phyloP scores from a whole-genome alignment of 805 yeast species.

The Zygosaccharomyces kombuchaensis region DNA sequence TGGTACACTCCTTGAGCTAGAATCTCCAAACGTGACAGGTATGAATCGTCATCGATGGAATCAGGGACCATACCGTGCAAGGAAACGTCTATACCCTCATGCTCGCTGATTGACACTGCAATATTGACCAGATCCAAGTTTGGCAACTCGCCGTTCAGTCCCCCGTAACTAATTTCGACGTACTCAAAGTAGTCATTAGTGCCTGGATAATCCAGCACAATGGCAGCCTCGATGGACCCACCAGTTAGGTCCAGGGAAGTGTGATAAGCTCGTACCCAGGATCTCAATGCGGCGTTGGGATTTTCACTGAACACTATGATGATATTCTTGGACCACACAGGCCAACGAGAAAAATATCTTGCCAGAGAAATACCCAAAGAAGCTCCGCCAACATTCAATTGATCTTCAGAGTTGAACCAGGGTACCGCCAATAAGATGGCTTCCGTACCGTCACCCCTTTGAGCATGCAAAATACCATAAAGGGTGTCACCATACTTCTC shows the following conservation, averaged over 20 bases:
- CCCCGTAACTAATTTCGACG: slow-evolving; percentile 74
- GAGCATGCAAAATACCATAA: slow-evolving; percentile 85
- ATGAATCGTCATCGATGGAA: slow-evolving; percentile 45
- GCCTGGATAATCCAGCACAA: slow-evolving; percentile 75
- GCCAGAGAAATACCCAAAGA: slow-evolving; percentile 69
- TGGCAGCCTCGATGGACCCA: slow-evolving; percentile 88
- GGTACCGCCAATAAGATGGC: slow-evolving; percentile 89
- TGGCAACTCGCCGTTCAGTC: slow-evolving; percentile 93
- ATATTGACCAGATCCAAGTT: slow-evolving; percentile 85
- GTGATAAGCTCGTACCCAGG: slow-evolving; percentile 95
- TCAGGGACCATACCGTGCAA: slow-evolving; percentile 55
- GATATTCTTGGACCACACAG: slow-evolving; percentile 93
- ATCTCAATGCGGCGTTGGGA: slow-evolving; percentile 60
- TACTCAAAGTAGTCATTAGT: slow-evolving; percentile 63
- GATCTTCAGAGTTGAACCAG: slow-evolving; percentile 65
- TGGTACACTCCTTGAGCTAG: slow-evolving; percentile 62
- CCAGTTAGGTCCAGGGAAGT: slow-evolving; percentile 79
- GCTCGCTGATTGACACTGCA: slow-evolving; percentile 66
- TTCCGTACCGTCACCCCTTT: slow-evolving; percentile 94
- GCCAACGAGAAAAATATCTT: slow-evolving; percentile 76
- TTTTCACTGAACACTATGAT: slow-evolving; percentile 79
- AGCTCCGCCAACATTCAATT: slow-evolving; percentile 73
- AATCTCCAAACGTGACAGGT: slow-evolving; percentile 52
- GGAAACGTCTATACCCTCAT: slow-evolving; percentile 68
- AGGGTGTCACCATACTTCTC: slow-evolving; percentile 44